Evolutionary conservation across 495 filamentous ascomycete species (phyloP), one percentile per base, ranked within the genome.

Genomic region (Cercophora scortea): DNA sequence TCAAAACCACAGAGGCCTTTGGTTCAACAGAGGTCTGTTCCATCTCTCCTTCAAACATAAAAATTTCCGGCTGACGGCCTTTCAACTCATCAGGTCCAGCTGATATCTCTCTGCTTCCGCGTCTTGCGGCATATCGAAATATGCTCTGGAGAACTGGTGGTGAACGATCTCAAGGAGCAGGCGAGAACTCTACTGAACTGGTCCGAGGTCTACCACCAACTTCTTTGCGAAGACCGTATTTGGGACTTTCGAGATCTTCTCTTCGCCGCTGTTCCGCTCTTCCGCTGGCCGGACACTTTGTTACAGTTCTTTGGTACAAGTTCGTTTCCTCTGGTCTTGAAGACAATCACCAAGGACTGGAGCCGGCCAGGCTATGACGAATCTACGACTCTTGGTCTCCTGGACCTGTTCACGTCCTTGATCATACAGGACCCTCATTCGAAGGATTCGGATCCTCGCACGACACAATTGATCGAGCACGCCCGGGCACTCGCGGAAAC

Each of bases 211-310:
- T 61, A 63, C 34, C 36, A 39, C 15, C 39, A 50, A 1, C 41
- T 63, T 11, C 40, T 51, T 1, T 34, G 39, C 1, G 50, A 61
- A 12, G 16, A 44, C 10, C 52, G 52, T 3, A 49, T 63, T 12
- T 63, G 61, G 61, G 55, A 61, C 34, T 49, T 61, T 11, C 51
- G 44, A 10, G 61, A 63, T 34, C 52, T 63, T 2, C 42, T 63
- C 11, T 18, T 50, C 6, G 40, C 58, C 12, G 10, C 36, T 1
- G 48, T 49, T 7, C 39, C 55, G 6, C 8, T 55, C 11, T 59
- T 56, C 13, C 58, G 61, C n/a, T 48, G 41, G 49, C 13, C 54
- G 25, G 43, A 38, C 8, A 45, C 47, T 0, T 7, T 46, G n/a
- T 8, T 8, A 4, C 46, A n/a, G 11, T 35, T 58, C 19, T 55